Percentiles rank a stretch among this genome's conserved stretches.
phyloP scores from a whole-genome alignment of 805 yeast species.

The Scheffersomyces lignosus region DNA sequence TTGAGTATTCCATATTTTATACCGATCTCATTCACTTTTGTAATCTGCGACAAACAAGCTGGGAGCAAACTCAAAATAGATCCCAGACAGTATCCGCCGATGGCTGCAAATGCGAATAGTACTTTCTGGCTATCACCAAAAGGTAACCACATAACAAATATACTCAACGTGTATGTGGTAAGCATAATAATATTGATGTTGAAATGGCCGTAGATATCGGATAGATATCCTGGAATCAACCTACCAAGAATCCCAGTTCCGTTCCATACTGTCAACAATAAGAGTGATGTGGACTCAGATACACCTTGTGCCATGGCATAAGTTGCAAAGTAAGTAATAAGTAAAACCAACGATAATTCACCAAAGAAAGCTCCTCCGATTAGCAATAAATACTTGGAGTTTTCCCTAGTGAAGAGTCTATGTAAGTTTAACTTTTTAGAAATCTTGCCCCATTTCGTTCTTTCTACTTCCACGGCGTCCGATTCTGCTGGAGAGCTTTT shows the following conservation, averaged over 20 bases:
- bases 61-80: slow-evolving; percentile 38
- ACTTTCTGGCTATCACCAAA: slow-evolving; percentile 26
- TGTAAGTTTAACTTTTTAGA: not conserved
- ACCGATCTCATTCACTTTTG: slow-evolving; percentile 35
- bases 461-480: not conserved
- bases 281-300: slow-evolving; percentile 25
- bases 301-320: slow-evolving; percentile 34
- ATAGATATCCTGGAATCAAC: slow-evolving; percentile 29
- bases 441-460: not conserved
- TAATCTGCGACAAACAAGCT: slow-evolving; percentile 21
- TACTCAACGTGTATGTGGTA: slow-evolving; percentile 19
- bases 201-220: slow-evolving; percentile 29
- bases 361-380: slow-evolving; percentile 32
- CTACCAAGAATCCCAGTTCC: slow-evolving; percentile 31
- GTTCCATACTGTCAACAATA: slow-evolving; percentile 30
- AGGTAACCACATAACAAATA: slow-evolving; percentile 34
- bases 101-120: slow-evolving; percentile 31
- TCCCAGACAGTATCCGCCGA: slow-evolving; percentile 37
- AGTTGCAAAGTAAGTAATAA: slow-evolving; percentile 33
- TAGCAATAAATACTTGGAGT: slow-evolving; percentile 23
- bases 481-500: not conserved
- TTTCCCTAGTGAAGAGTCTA: not conserved
- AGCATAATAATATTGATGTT: slow-evolving; percentile 36
- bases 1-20: slow-evolving; percentile 35
- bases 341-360: slow-evolving; percentile 27